These are phyloP conservation scores for Nigrograna mackinnonii DNA, from an alignment of 2,329 filamentous ascomycete species.

Conservation along the genomic window DNA sequence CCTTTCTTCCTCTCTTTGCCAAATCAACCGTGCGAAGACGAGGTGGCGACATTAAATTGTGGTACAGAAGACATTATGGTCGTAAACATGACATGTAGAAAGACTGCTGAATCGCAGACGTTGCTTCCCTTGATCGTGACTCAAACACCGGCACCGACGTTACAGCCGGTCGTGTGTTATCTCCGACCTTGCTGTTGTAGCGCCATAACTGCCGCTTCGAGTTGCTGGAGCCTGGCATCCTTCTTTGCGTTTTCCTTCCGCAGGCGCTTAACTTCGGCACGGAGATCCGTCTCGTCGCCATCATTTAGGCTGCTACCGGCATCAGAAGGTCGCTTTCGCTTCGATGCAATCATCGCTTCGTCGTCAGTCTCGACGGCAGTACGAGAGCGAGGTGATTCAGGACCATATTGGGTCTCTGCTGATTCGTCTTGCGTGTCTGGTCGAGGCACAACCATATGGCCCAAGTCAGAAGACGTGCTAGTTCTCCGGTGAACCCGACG, in stretches of 20 bases:
- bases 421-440: constrained; percentile 23
- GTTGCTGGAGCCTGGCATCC: constrained; percentile 37
- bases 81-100: too few species aligned
- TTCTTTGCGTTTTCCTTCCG: constrained; percentile 46
- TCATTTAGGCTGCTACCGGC: constrained; percentile 21
- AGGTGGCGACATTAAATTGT: too few species aligned
- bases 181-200: constrained; percentile 30
- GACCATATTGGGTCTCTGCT: constrained; percentile 19
- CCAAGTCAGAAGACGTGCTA: constrained; percentile 39
- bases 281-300: constrained; percentile 34
- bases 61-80: too few species aligned
- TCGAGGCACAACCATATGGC: constrained; percentile 31
- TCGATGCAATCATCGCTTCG: constrained; percentile 22
- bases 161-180: too few species aligned
- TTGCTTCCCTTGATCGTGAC: too few species aligned
- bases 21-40: too few species aligned
- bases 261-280: constrained; percentile 45
- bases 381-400: constrained; percentile 28
- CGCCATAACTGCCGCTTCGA: constrained; percentile 38
- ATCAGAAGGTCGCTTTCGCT: constrained; percentile 37
- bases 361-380: constrained; percentile 25
- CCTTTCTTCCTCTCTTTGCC: too few species aligned
- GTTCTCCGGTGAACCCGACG: constrained; percentile 73
- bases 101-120: too few species aligned
- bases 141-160: too few species aligned